phyloP scores from a whole-genome alignment of 768 basidiomycete species.

The Symmetrospora coprosmae region DNA sequence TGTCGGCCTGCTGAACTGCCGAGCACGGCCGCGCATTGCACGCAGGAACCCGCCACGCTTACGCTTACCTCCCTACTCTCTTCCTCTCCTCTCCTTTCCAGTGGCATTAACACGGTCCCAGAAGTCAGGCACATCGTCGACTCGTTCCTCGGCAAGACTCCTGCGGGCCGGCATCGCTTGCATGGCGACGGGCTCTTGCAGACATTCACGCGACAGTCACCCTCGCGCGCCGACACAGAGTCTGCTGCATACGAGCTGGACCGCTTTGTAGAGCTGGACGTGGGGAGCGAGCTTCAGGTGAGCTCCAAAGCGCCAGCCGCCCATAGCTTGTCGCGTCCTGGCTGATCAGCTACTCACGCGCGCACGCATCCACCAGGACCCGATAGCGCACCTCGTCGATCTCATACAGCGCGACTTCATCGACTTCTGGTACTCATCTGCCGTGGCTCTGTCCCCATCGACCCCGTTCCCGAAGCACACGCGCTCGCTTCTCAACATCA shows the following conservation, averaged over 20 bases:
- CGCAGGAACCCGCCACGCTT: too few relatives aligned
- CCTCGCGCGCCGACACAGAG: too few relatives aligned
- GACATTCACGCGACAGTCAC: too few relatives aligned
- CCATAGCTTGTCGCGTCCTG: not conserved
- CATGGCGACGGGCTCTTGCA: too few relatives aligned
- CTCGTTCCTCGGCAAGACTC: slow-evolving; percentile 10
- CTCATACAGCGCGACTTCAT: slow-evolving; percentile 19
- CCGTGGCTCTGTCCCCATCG: slow-evolving; percentile 2
- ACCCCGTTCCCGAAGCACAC: slow-evolving; percentile 15
- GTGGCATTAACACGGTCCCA: slow-evolving; percentile 2
- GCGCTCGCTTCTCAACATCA: slow-evolving; percentile 7
- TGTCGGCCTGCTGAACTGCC: too few relatives aligned
- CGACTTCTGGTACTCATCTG: slow-evolving; percentile 4
- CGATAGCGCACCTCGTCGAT: not conserved
- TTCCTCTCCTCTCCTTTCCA: not conserved
- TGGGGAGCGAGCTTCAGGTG: not conserved
- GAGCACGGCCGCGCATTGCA: too few relatives aligned
- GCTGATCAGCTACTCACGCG: not conserved
- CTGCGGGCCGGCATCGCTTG: slow-evolving; percentile 1
- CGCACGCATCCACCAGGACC: not conserved
- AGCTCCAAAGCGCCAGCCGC: not conserved
- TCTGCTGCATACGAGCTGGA: not conserved
- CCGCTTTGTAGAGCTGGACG: not conserved
- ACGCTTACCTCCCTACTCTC: not conserved
- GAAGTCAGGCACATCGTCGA: slow-evolving; percentile 12